Conservation (phyloP, 371 early-diverging fungal species). For the Fennellomyces sp. region DNA sequence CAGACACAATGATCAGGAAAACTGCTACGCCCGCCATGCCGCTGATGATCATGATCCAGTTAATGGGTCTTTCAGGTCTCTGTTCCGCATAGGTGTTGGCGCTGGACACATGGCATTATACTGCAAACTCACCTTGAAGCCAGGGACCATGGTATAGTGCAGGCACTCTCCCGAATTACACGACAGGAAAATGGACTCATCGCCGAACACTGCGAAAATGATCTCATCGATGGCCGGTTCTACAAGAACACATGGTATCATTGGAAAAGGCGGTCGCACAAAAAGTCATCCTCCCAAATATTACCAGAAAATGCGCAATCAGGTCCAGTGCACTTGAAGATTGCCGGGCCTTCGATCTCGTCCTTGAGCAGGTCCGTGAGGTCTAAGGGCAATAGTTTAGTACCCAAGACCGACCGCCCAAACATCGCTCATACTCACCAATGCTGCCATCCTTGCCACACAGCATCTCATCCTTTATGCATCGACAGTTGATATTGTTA, state of each 20-base stretch:
- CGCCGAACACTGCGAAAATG: conserved; percentile 75
- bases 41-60: conserved; percentile 61
- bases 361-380: conserved; percentile 72
- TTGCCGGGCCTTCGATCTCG: conserved; percentile 77
- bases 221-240: conserved; percentile 79
- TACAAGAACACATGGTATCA: neutral
- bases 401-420: neutral
- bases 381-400: conserved; percentile 40
- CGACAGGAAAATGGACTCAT: conserved; percentile 70
- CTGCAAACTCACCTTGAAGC: conserved; percentile 59
- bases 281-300: neutral
- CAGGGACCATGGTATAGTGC: conserved; percentile 88
- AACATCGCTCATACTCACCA: conserved; percentile 34
- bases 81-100: conserved; percentile 6
- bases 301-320: conserved; percentile 71
- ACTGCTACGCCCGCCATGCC: conserved; percentile 62
- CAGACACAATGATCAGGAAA: conserved; percentile 53
- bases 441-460: conserved; percentile 82
- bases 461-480: conserved; percentile 74
- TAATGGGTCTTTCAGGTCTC: conserved; percentile 59
- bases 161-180: conserved; percentile 85
- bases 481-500: conserved; percentile 69
- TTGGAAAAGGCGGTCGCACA: neutral
- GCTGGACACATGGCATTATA: too few relatives aligned
- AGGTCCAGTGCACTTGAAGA: conserved; percentile 63